Evolutionary conservation across 257 asterid species (phyloP), one percentile per base, ranked within the genome.

Genomic region (Solanum etuberosum): DNA sequence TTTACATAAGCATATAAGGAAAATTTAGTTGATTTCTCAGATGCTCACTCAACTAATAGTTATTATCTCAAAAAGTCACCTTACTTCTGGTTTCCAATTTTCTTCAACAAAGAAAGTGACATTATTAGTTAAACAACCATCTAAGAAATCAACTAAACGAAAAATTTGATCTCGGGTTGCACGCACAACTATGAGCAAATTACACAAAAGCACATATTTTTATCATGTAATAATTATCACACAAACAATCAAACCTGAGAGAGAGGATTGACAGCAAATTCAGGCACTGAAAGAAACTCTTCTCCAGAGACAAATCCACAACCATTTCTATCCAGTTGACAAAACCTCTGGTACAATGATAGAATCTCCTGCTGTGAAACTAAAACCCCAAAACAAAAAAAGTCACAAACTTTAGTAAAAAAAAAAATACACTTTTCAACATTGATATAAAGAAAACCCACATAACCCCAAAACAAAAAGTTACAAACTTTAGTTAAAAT

Each of bases 301-400:
- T 96, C 98, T 42, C 97, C 94, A 76, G 98, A 96, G 46, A 96
- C 91, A 92, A 96, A 96, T 63, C 99, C 99, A 90, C 95, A 95
- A 35, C 98, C 93, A 89, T 93, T 93, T 86, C 98, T 91, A 91
- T 96, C 98, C 27, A 94, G 92, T 87, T 96, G 98, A 90, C 98
- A 96, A 90, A 96, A 96, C 86, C 99, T 95, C 88, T 90, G 88
- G 84, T 95, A 96, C 38, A 96, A 91, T 27, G 93, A 91, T 91
- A 94, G 95, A 86, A 96, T 96, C 86, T 96, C 98, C 89, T 94
- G 98, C 93, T 96, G 99, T 61, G 91, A 89, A 92, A 93, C 98
- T 96, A 87, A 25, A 90, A 72, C 18, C 81, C 43, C 67, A 46
- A 78, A 78, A 35, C 83, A 40, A 38, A 35, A 81, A 84, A 83